Base-by-base conservation (phyloP, 768 basidiomycete species). In the Trametes elegans region DNA sequence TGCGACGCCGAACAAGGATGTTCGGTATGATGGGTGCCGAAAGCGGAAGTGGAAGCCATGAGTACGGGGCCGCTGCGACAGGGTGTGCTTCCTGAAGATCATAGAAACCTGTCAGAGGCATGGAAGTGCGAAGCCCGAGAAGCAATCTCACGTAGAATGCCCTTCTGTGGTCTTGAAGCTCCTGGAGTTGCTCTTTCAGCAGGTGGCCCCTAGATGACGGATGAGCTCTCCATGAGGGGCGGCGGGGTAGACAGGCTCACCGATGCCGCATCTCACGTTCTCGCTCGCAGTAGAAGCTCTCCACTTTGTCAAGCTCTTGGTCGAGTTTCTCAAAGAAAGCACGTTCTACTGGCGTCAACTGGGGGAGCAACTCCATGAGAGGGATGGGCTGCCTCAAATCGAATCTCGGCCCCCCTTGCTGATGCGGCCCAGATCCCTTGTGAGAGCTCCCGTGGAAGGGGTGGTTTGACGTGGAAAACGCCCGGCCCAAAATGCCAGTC, bases 311-410 rank as follows among this genome's bases (percentile, higher is more conserved):
- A 2, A 98, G 74, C 66, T 99, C 87, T 0, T 66, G 66, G 61
- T 97, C 90, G 7, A 98, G 76, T 21, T 83, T 75, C 2, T 81
- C 77, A 56, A 98, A 90, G 73, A 97, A 98, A 6, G 75, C 75
- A 27, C 71, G 65, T 64, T 95, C 88, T 21, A 78, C 71, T 0
- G 82, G 75, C 11, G 83, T 77, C 18, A 94, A 74, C 9, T 76
- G 68, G 5, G 78, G 74, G 16, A 88, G 74, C 23, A 90, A 69
- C 10, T 64, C 55, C 35, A 60, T 54, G 27, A 70, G 58, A 14
- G 71, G 64, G n/a, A 67, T 56, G 2, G 64, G 53, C 14, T 21
- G 49, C 13, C 34, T 26, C 34, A 51, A 29, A 35, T 61, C 59
- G 29, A 59, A 59, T 2, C 58, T 41, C 1, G 42, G 39, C 10